These are phyloP conservation scores for Elsinoe ampelina DNA, from an alignment of 2,329 filamentous ascomycete genomes.

Conservation along the genomic window DNA sequence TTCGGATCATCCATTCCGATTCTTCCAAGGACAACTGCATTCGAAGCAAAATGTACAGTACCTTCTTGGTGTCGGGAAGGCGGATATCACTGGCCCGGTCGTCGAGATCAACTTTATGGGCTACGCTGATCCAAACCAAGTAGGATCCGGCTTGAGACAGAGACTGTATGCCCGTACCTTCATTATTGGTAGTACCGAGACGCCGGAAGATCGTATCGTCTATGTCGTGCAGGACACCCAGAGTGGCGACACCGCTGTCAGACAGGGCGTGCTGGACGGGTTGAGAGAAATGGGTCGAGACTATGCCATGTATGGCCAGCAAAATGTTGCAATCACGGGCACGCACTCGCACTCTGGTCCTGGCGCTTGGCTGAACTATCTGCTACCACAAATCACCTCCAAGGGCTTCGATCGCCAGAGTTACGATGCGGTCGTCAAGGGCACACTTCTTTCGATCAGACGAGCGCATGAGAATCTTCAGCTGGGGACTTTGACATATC, in stretches of 20 bases:
- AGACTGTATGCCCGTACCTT: conserved; percentile 83
- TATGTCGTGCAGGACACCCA: conserved; percentile 83
- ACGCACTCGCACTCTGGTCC: conserved; percentile 91
- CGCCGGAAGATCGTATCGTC: conserved; percentile 63
- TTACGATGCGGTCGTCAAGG: conserved; percentile 81
- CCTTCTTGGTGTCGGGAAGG: conserved; percentile 59
- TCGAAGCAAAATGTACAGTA: conserved; percentile 33
- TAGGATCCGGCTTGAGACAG: conserved; percentile 76
- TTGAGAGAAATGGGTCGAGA: conserved; percentile 59
- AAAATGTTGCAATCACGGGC: conserved; percentile 81
- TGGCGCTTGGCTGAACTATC: conserved; percentile 88
- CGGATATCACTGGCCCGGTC: conserved; percentile 68
- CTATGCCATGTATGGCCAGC: conserved; percentile 64
- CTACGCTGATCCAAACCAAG: conserved; percentile 77
- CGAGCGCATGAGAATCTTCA: conserved; percentile 65
- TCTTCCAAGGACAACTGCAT: too few relatives aligned
- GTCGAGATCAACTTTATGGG: conserved; percentile 88
- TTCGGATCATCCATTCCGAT: not conserved
- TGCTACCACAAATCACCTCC: conserved; percentile 83
- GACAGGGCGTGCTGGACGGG: conserved; percentile 75
- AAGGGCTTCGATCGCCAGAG: conserved; percentile 79
- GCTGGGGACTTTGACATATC: conserved; percentile 62
- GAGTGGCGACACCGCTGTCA: conserved; percentile 79
- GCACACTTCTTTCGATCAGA: conserved; percentile 70
- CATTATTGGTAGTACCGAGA: conserved; percentile 62